Conservation (phyloP, 2,329 filamentous ascomycete species). For the Epichloe scottii region DNA sequence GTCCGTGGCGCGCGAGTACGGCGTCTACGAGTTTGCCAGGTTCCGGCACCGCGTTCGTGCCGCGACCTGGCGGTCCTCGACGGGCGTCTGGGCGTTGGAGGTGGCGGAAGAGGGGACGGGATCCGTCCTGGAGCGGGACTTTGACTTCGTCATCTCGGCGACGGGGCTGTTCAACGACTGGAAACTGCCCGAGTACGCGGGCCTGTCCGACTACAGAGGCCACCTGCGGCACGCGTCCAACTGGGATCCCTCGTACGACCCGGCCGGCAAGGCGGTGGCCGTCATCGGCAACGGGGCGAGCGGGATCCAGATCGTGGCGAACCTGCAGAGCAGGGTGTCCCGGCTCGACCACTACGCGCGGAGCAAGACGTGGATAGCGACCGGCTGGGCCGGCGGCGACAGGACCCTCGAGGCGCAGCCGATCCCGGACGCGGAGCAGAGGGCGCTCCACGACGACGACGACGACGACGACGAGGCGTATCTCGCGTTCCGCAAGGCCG, state of each 20-base stretch:
- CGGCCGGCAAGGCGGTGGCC: constrained; percentile 36
- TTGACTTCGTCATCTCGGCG: constrained; percentile 50
- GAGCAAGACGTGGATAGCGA: constrained; percentile 55
- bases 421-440: constrained; percentile 41
- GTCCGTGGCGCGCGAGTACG: constrained; percentile 46
- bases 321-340: constrained; percentile 33
- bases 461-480: constrained; percentile 51
- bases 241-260: constrained; percentile 42
- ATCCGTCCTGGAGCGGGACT: constrained; percentile 28
- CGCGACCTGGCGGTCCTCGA: constrained; percentile 40
- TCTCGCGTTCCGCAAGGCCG: constrained; percentile 41
- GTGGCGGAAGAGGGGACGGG: constrained; percentile 24
- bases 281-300: constrained; percentile 53
- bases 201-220: constrained; percentile 41
- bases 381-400: constrained; percentile 44
- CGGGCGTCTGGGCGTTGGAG: constrained; percentile 40
- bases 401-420: constrained; percentile 43
- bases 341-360: constrained; percentile 53
- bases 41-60: constrained; percentile 42
- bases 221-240: constrained; percentile 46
- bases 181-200: constrained; percentile 49
- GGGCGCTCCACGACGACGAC: constrained; percentile 47
- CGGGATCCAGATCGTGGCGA: constrained; percentile 44
- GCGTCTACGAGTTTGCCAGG: constrained; percentile 46
- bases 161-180: constrained; percentile 55